phyloP scores from a whole-genome alignment of 2,329 filamentous ascomycete genomes.

The Colletotrichum sp. region DNA sequence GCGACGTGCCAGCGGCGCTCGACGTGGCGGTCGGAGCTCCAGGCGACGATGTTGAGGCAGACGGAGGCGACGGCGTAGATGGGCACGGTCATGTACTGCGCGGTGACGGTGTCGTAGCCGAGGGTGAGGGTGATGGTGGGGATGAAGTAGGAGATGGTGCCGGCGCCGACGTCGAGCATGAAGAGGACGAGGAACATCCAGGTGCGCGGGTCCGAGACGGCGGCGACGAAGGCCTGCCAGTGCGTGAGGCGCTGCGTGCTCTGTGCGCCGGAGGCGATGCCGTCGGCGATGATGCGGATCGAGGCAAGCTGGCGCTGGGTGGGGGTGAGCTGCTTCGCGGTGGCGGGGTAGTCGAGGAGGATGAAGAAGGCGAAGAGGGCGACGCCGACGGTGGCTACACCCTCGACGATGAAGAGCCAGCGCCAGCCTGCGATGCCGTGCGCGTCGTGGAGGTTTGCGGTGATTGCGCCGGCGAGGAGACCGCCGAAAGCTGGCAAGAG shows the following conservation, averaged over 20 bases:
- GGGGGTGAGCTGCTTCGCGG: slow-evolving; percentile 61
- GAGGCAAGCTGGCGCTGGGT: slow-evolving; percentile 66
- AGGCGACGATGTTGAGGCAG: slow-evolving; percentile 26
- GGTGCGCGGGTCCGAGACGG: slow-evolving; percentile 50
- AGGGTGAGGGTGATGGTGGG: slow-evolving; percentile 54
- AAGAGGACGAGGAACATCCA: slow-evolving; percentile 54
- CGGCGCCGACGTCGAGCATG: slow-evolving; percentile 50
- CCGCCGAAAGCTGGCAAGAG: slow-evolving; percentile 49
- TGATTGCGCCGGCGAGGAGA: slow-evolving; percentile 49
- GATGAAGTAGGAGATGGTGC: slow-evolving; percentile 58
- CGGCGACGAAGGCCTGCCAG: slow-evolving; percentile 31
- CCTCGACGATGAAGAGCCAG: slow-evolving; percentile 63
- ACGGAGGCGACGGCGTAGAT: slow-evolving; percentile 29
- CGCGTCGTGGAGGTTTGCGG: slow-evolving; percentile 48
- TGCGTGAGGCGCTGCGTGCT: slow-evolving; percentile 28
- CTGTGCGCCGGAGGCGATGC: slow-evolving; percentile 36
- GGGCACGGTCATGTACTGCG: slow-evolving; percentile 50
- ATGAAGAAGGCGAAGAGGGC: slow-evolving; percentile 69
- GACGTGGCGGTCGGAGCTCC: slow-evolving; percentile 23
- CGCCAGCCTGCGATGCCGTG: slow-evolving; percentile 55
- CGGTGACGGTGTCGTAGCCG: slow-evolving; percentile 47
- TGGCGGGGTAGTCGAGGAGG: slow-evolving; percentile 73
- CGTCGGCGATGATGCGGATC: slow-evolving; percentile 45
- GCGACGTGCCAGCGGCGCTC: slow-evolving; percentile 27
- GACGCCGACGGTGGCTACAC: slow-evolving; percentile 67